phyloP scores from a whole-genome alignment of 2,329 filamentous ascomycete genomes.

The Sordariomycetes sp. region DNA sequence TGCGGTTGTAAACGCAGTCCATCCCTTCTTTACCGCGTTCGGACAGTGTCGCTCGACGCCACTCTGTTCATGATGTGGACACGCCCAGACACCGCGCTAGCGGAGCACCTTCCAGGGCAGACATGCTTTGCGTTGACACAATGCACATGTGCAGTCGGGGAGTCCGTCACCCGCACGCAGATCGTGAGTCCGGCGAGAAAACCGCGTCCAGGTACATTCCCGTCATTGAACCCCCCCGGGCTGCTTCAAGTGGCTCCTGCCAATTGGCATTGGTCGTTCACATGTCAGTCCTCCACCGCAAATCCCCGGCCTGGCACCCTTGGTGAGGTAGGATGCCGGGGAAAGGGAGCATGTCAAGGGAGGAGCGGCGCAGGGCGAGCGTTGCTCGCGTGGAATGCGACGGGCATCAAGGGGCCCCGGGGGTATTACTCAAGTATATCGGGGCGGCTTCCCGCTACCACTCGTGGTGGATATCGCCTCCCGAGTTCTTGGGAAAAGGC shows the following conservation, averaged over 20 bases:
- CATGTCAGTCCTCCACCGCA: not conserved
- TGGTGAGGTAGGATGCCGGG: not conserved
- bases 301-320: not conserved
- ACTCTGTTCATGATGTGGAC: not conserved
- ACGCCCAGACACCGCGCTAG: not conserved
- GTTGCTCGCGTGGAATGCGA: not conserved
- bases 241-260: not conserved
- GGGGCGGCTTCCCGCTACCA: not conserved
- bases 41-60: not conserved
- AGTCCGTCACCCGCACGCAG: not conserved
- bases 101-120: not conserved
- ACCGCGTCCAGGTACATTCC: not conserved
- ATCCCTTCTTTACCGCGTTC: not conserved
- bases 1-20: not conserved
- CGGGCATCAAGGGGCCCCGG: not conserved
- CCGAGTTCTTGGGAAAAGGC: conserved; percentile 2
- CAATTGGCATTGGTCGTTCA: not conserved
- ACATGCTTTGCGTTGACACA: not conserved
- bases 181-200: not conserved
- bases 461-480: not conserved
- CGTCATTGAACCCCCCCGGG: not conserved
- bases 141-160: not conserved
- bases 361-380: not conserved
- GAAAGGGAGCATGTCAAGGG: not conserved
- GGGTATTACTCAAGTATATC: too few species aligned